Percentiles rank a stretch among this genome's conserved stretches.
Evolutionary conservation across 495 filamentous ascomycete genomes (phyloP).

Genomic region (Penicillium flavigenum): DNA sequence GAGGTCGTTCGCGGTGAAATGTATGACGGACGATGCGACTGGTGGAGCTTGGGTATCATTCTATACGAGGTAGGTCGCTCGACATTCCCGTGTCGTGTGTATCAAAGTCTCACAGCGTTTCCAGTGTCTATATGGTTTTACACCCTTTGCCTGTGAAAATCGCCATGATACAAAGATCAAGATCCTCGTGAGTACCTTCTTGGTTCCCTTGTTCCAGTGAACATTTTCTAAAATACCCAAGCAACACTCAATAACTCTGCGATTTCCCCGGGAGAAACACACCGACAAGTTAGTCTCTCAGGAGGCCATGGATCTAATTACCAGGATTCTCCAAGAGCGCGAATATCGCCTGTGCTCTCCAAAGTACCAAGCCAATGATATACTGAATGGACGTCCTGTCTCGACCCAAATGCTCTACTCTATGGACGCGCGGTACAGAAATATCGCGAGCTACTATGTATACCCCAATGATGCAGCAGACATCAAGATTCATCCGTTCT

Average conservation of each 20-base stretch:
- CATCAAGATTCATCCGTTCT: constrained; percentile 76
- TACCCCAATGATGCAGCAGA: constrained; percentile 76
- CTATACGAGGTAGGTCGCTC: constrained; percentile 66
- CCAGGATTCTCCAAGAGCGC: constrained; percentile 71
- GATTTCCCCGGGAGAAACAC: constrained; percentile 63
- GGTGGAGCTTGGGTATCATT: constrained; percentile 94
- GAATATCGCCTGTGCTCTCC: constrained; percentile 71
- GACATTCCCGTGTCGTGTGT: background rate
- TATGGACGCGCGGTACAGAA: constrained; percentile 31
- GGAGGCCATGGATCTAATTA: constrained; percentile 72
- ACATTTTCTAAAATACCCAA: constrained; percentile 5
- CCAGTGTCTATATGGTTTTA: constrained; percentile 83
- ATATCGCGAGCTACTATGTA: constrained; percentile 58
- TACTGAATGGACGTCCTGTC: constrained; percentile 34
- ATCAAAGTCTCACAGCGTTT: background rate
- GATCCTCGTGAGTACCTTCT: constrained; percentile 61
- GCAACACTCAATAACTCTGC: constrained; percentile 53
- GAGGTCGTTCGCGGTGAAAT: constrained; percentile 80
- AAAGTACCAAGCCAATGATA: constrained; percentile 66
- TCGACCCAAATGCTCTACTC: constrained; percentile 35
- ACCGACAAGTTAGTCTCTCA: constrained; percentile 52
- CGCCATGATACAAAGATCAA: constrained; percentile 76
- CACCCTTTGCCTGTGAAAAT: constrained; percentile 82
- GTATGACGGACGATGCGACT: constrained; percentile 93
- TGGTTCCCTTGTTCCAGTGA: background rate